Percentiles rank a stretch among this genome's conserved stretches.
Evolutionary conservation across 495 filamentous ascomycete species (phyloP).

Genomic region (Penicillium silybi): DNA sequence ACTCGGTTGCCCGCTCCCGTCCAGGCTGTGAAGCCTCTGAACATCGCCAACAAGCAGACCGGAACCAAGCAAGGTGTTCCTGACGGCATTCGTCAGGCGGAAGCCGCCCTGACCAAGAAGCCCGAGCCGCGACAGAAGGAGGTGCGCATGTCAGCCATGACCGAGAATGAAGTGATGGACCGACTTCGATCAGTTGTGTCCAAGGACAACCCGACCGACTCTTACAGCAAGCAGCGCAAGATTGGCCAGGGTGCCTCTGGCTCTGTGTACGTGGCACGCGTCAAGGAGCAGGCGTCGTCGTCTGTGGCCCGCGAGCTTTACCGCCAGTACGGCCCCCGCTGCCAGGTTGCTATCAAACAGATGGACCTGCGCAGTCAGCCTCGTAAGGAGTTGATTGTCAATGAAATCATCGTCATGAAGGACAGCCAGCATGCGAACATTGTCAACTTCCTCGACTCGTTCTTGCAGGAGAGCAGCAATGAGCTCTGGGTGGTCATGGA

Average conservation of each 20-base stretch:
- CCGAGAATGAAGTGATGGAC: slow-evolving; percentile 94
- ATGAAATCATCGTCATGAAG: slow-evolving; percentile 99
- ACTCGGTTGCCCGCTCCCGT: slow-evolving; percentile 59
- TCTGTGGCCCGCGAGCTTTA: slow-evolving; percentile 62
- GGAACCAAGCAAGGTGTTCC: slow-evolving; percentile 41
- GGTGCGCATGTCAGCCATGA: slow-evolving; percentile 95
- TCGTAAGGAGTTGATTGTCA: slow-evolving; percentile 96
- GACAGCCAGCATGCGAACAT: slow-evolving; percentile 97
- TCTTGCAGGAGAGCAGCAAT: slow-evolving; percentile 84
- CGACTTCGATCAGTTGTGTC: slow-evolving; percentile 89
- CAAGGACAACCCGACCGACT: slow-evolving; percentile 82
- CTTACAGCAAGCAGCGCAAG: slow-evolving; percentile 98
- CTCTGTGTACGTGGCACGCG: slow-evolving; percentile 94
- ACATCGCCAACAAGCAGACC: slow-evolving; percentile 75
- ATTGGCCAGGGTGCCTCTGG: slow-evolving; percentile 97
- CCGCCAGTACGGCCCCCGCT: slow-evolving; percentile 62
- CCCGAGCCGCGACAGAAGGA: slow-evolving; percentile 74
- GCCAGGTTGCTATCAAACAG: slow-evolving; percentile 96
- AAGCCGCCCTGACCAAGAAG: slow-evolving; percentile 76
- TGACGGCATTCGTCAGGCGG: slow-evolving; percentile 73
- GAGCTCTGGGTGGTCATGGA: slow-evolving; percentile 99
- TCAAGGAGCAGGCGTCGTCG: slow-evolving; percentile 70
- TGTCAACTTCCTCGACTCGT: slow-evolving; percentile 97
- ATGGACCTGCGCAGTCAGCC: slow-evolving; percentile 98
- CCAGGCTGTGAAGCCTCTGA: slow-evolving; percentile 79